A percentile compares a stretch with the other conserved stretches of the same genome.
These are phyloP conservation scores for Nephelium lappaceum DNA, from an alignment of 345 rosid species.

Conservation along the genomic window DNA sequence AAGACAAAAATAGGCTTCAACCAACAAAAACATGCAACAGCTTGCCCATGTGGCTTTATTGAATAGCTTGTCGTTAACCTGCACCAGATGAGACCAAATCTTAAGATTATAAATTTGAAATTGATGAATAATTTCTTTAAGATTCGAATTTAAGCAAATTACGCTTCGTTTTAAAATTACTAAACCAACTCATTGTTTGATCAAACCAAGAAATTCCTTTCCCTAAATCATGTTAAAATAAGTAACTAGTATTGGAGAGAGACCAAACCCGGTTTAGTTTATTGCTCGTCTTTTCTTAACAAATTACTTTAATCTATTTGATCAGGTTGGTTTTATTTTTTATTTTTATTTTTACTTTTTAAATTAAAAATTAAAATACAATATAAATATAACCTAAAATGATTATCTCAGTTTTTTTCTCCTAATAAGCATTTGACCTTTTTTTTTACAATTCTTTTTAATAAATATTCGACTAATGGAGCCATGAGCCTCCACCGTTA, in stretches of 20 bases:
- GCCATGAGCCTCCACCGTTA: no score
- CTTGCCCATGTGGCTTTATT: constrained; percentile 23
- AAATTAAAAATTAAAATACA: no score
- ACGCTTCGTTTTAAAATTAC: constrained; percentile 13
- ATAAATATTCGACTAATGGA: no score
- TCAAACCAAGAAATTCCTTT: not conserved
- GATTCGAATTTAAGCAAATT: not conserved
- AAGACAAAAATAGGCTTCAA: constrained; percentile 1
- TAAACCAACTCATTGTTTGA: not conserved
- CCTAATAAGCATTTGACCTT: no score
- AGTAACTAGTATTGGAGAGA: not conserved
- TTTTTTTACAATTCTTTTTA: no score
- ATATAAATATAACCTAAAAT: no score
- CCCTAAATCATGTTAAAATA: not conserved
- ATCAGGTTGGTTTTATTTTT: no score
- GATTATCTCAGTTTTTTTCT: no score
- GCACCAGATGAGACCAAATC: constrained; percentile 27
- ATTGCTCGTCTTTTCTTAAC: no score
- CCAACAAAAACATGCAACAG: constrained; percentile 13
- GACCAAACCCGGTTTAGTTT: not conserved
- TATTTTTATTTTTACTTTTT: no score
- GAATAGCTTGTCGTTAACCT: constrained; percentile 25
- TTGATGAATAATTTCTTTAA: not conserved
- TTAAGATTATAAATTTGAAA: constrained; percentile 3
- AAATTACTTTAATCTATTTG: not conserved